Evolutionary conservation across 345 rosid species (phyloP).

Genomic region (Nasturtium officinale): DNA sequence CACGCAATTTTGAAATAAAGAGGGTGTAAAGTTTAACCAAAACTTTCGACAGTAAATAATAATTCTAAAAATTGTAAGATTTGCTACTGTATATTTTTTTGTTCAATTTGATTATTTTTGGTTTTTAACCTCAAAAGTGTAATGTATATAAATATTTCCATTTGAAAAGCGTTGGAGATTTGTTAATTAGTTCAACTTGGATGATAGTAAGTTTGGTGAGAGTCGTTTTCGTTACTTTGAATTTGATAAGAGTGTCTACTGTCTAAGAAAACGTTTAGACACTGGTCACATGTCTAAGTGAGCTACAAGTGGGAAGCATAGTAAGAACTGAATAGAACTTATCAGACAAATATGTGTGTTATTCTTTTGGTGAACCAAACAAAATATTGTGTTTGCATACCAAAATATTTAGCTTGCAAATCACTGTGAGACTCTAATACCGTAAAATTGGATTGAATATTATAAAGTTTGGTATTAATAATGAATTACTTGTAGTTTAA

Average conservation of each 20-base stretch:
- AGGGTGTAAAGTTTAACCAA: not conserved
- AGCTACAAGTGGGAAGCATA: not conserved
- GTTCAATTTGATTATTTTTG: not conserved
- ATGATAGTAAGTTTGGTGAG: constrained; percentile 33
- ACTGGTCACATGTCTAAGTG: constrained; percentile 21
- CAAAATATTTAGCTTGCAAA: not conserved
- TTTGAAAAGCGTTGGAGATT: not conserved
- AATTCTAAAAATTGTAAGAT: not conserved
- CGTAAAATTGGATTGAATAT: not conserved
- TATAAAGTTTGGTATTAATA: not conserved
- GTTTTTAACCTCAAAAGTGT: not conserved
- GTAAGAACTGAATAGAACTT: not conserved
- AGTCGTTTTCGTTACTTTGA: constrained; percentile 36
- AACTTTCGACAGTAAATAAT: not conserved
- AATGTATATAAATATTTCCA: constrained; percentile 10
- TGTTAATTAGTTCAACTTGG: constrained; percentile 11
- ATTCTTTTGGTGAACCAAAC: not conserved
- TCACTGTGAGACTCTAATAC: not conserved
- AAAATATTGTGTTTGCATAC: not conserved
- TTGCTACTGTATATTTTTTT: not conserved
- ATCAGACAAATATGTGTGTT: constrained; percentile 1
- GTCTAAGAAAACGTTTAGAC: not conserved
- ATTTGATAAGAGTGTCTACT: constrained; percentile 17
- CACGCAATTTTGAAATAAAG: constrained; percentile 21
- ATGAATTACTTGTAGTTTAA: not conserved